Conservation (phyloP, 2,329 filamentous ascomycete genomes). For the Cladosporium sp. region DNA sequence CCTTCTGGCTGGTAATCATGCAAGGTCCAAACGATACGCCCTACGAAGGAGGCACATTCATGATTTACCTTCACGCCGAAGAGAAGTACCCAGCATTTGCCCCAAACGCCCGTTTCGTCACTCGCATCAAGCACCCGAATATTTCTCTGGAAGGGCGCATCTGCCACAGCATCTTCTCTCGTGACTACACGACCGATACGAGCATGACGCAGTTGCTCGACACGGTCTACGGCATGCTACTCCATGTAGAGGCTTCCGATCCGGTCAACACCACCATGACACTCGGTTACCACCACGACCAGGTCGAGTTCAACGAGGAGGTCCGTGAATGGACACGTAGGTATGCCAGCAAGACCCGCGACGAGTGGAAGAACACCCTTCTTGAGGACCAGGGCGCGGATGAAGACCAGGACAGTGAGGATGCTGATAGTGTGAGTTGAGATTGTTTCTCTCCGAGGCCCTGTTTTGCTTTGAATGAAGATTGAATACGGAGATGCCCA, state of each 20-base stretch:
- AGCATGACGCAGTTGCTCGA: constrained; percentile 31
- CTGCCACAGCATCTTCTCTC: constrained; percentile 33
- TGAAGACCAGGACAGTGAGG: not conserved
- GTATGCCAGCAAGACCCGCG: constrained; percentile 29
- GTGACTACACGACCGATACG: constrained; percentile 36
- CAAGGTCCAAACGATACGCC: constrained; percentile 92
- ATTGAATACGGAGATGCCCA: no score
- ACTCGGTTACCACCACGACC: constrained; percentile 32
- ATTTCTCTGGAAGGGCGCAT: constrained; percentile 36
- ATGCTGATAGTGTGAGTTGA: not conserved
- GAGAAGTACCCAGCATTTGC: constrained; percentile 34
- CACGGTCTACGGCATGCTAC: constrained; percentile 32
- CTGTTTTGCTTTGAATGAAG: not conserved
- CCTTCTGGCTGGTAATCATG: constrained; percentile 94
- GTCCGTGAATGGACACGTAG: constrained; percentile 27
- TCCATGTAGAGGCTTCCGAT: constrained; percentile 31
- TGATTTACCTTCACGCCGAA: constrained; percentile 35
- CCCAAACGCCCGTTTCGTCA: constrained; percentile 35
- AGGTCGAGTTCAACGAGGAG: constrained; percentile 31
- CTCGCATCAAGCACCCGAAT: constrained; percentile 33
- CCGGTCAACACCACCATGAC: constrained; percentile 31
- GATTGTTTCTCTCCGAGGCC: not conserved
- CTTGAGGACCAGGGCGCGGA: constrained; percentile 2
- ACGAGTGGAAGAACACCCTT: constrained; percentile 26
- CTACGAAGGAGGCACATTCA: constrained; percentile 92